Percentiles rank a stretch among this genome's conserved stretches.
Evolutionary conservation across 1,284 basidiomycete species (phyloP).

Genomic region (Tilletiopsis washingtonensis): DNA sequence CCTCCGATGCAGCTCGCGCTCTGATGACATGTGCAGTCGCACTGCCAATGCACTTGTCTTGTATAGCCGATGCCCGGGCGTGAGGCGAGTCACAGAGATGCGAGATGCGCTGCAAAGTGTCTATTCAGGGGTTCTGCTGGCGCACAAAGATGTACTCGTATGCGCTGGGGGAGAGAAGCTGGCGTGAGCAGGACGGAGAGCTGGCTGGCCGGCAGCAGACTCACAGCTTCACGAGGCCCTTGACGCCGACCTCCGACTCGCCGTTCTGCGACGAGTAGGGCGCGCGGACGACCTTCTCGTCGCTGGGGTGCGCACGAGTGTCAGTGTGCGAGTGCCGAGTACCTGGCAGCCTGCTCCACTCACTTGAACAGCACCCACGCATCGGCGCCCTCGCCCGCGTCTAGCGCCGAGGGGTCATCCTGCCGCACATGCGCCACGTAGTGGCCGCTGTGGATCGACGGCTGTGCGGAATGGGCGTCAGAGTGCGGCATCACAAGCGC

Average conservation of each 20-base stretch:
- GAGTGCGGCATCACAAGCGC: too few species aligned
- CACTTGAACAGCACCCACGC: conserved; percentile 10
- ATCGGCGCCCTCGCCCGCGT: neutral
- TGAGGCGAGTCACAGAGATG: too few species aligned
- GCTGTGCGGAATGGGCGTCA: too few species aligned
- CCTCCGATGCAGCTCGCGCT: too few species aligned
- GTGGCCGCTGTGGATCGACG: conserved; percentile 53
- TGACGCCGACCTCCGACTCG: conserved; percentile 6
- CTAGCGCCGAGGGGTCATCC: neutral
- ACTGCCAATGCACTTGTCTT: too few species aligned
- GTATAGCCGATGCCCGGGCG: too few species aligned
- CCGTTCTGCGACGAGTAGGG: neutral
- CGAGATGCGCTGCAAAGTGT: too few species aligned
- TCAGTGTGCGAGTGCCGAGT: neutral
- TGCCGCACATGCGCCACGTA: conserved; percentile 9
- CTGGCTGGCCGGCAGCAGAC: too few species aligned
- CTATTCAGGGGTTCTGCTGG: too few species aligned
- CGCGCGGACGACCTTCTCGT: conserved; percentile 11
- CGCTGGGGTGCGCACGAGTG: neutral
- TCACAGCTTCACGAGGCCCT: conserved; percentile 4
- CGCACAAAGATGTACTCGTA: conserved; percentile 9
- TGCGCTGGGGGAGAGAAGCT: neutral
- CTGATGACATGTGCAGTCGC: too few species aligned
- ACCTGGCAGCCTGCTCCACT: neutral
- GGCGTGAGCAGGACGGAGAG: too few species aligned